Base-by-base conservation (phyloP, 306 rosid species). In the Leucaena leucocephala region DNA sequence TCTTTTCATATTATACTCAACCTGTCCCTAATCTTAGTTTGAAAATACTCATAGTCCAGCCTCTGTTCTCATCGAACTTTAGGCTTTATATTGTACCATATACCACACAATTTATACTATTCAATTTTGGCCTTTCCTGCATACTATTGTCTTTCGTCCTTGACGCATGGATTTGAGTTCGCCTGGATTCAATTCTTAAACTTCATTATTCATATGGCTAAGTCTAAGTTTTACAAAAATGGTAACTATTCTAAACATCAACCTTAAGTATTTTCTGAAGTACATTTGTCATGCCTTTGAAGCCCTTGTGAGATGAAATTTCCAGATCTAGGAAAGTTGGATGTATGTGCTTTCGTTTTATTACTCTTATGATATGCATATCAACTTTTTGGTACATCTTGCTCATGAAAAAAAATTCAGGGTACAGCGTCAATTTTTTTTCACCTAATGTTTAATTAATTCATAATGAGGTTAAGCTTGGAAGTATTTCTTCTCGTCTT, bases 371-470 rank as follows among this genome's bases (percentile, higher is more conserved):
- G 39, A 17, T 22, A 43, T 68, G 35, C 65, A 39, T n/a, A 40
- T 61, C 42, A 33, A 15, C 52, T 36, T 75, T 64, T 71, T 74
- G 55, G 67, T 48, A 69, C 44, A 75, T 76, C 76, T 62, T 80
- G 40, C 71, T 64, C 57, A 57, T 44, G 65, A 40, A 63, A 80
- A 63, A 40, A 63, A 76, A 49, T 68, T 69, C 57, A 21, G 76
- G 70, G 39, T 80, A 75, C 55, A 50, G 66, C 72, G 12, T 59
- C 65, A 59, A 55, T 66, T 81, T 45, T 78, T 39, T 65, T 68
- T 16, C 49, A 17, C 58, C 71, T 63, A 34, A 42, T 38, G 33
- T 64, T 27, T 27, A 27, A 27, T 27, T 55, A 36, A 46, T 57
- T 71, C 34, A 36, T 57, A 50, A 64, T 58, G 70, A 55, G 44